Conservation (phyloP, 129 eudicot species). For the Pittosporum tobira region DNA sequence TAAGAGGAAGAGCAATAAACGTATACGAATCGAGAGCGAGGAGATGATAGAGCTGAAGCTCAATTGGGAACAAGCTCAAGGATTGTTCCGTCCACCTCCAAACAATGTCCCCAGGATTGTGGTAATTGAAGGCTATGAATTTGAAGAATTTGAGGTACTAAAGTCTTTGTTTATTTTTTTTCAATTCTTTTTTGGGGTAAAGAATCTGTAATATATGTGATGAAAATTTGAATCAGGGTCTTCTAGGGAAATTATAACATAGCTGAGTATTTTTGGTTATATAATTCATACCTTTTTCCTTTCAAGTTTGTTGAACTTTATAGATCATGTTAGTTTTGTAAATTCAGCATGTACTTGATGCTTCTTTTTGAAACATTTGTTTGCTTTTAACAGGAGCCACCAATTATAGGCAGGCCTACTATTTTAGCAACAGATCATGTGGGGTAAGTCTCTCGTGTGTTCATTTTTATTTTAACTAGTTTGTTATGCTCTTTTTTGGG, state of each 20-base stretch:
- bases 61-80: conserved; percentile 62
- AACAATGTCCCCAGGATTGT: conserved; percentile 30
- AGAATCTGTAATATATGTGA: too few species aligned
- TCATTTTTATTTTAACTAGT: background rate
- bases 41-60: conserved; percentile 43
- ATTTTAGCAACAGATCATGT: conserved; percentile 25
- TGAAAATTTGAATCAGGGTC: background rate
- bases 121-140: conserved; percentile 56
- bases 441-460: conserved; percentile 33
- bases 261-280: background rate
- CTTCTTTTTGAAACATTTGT: background rate
- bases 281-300: background rate
- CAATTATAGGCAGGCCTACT: conserved; percentile 67
- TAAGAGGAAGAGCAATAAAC: conserved; percentile 57
- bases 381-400: conserved; percentile 51
- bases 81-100: conserved; percentile 50
- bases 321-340: background rate
- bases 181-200: background rate
- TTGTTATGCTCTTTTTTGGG: background rate
- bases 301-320: background rate
- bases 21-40: conserved; percentile 36
- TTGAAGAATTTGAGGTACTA: conserved; percentile 78
- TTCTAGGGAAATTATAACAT: too few species aligned
- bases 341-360: background rate
- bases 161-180: background rate